phyloP scores from a whole-genome alignment of 371 early-diverging fungal genomes.

The Apophysomyces variabilis region DNA sequence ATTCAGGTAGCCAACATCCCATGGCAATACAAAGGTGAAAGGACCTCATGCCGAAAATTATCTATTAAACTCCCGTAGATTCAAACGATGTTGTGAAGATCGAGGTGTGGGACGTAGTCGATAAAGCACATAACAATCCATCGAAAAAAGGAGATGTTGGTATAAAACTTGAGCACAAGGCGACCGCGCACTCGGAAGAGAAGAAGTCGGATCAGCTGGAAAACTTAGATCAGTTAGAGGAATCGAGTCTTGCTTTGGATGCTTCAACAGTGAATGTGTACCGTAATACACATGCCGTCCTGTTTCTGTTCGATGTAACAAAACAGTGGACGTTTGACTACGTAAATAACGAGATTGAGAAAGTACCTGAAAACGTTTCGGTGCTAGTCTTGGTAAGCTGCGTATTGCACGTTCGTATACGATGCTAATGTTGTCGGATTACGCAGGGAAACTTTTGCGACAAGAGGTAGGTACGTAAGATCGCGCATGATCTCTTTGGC shows the following conservation, averaged over 20 bases:
- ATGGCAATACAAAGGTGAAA: conserved; percentile 66
- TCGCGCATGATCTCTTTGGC: not conserved
- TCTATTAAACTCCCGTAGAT: conserved; percentile 25
- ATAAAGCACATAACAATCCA: conserved; percentile 54
- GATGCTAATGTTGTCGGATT: not conserved
- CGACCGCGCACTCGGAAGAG: conserved; percentile 14
- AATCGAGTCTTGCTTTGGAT: conserved; percentile 49
- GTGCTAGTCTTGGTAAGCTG: conserved; percentile 60
- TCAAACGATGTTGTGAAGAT: conserved; percentile 69
- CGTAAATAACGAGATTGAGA: conserved; percentile 48
- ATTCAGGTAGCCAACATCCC: conserved; percentile 73
- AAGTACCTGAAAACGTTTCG: conserved; percentile 60
- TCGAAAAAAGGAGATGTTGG: conserved; percentile 25
- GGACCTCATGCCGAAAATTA: not conserved
- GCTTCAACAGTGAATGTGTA: conserved; percentile 72
- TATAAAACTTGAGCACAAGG: conserved; percentile 49
- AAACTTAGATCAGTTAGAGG: conserved; percentile 4
- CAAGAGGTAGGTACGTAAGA: conserved; percentile 38
- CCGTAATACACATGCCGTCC: conserved; percentile 62
- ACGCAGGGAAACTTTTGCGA: conserved; percentile 55
- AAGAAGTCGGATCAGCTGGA: conserved; percentile 13
- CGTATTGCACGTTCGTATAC: not conserved
- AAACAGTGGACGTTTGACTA: conserved; percentile 73
- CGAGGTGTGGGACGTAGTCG: conserved; percentile 75
- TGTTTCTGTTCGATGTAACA: conserved; percentile 65